Base-by-base conservation (phyloP, 305 asterid species). In the Fraxinus velutina region DNA sequence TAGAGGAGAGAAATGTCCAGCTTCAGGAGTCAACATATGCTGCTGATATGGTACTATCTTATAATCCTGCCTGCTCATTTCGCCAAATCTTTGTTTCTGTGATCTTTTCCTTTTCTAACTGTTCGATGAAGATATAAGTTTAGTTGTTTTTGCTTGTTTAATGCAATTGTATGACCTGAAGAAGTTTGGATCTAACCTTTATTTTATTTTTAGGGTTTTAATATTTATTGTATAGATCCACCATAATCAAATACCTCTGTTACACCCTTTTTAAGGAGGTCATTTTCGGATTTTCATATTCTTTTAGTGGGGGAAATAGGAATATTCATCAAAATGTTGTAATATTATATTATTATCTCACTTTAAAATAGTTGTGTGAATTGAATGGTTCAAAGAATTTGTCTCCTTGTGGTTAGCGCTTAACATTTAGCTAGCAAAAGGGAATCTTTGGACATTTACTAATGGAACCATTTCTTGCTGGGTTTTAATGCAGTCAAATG, bases 1-100 rank as follows among this genome's bases (percentile, higher is more conserved):
- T 92, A 77, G 92, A 92, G 80, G 93, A 90, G 73, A 94, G 84
- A 83, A 83, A 86, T 50, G 66, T 78, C 62, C 93, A 90, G 91
- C 89, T 94, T 79, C 87, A 86, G 79, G 90, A 90, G 83, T 88
- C 95, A 52, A 76, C 91, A n/a, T 88, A 92, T 83, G 86, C 88
- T 80, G 83, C 88, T 71, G 91, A 89, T 39, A 88, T 86, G 92
- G 98, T 94, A 82, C 39, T 52, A 52, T 5, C 21, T 19, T 78
- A 6, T 42, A 36, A 1, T 62, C 71, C 29, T 47, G 50, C 37
- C 44, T 33, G 17, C 64, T 66, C 55, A 27, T 60, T 24, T 70
- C 42, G 64, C 24, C 5, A 60, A 55, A 24, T 52, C 52, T 83
- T 24, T 60, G 7, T 1, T 62, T 42, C 4, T 36, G 19, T 66